Conservation (phyloP, 2,329 filamentous ascomycete species). For the Hirsutella minnesotensis region DNA sequence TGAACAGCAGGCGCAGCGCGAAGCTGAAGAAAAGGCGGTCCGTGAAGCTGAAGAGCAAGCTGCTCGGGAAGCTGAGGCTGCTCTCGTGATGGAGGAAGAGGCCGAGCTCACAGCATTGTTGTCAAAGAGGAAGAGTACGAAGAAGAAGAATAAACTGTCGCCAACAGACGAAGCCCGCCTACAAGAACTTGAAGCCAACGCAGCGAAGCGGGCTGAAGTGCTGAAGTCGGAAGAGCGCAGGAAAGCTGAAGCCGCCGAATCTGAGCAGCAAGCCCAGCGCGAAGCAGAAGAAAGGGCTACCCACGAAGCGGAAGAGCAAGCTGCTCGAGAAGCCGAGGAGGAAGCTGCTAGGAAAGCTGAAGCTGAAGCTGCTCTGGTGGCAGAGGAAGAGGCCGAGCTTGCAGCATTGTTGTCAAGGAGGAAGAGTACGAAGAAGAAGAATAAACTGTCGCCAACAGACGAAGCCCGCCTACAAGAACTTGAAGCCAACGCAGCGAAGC, state of each 20-base stretch:
- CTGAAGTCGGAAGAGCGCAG: background rate
- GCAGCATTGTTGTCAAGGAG: conserved; percentile 34
- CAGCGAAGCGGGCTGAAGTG: conserved; percentile 19
- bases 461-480: conserved; percentile 30
- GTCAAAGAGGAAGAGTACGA: conserved; percentile 31
- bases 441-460: conserved; percentile 31
- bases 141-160: conserved; percentile 30
- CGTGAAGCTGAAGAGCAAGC: background rate
- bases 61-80: conserved; percentile 10
- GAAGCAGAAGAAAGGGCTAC: background rate
- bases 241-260: conserved; percentile 20
- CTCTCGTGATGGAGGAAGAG: conserved; percentile 17
- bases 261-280: conserved; percentile 1
- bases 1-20: no score
- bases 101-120: conserved; percentile 28
- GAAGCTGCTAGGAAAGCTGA: conserved; percentile 18
- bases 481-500: conserved; percentile 19
- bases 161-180: conserved; percentile 35
- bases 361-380: conserved; percentile 11
- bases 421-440: conserved; percentile 25
- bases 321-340: conserved; percentile 16
- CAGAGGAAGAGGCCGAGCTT: conserved; percentile 25
- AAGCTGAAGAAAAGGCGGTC: background rate
- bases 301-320: conserved; percentile 4
- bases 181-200: conserved; percentile 21